These are phyloP conservation scores for Umbelopsis sp. DNA, from an alignment of 192 early-diverging fungal species.

Conservation along the genomic window DNA sequence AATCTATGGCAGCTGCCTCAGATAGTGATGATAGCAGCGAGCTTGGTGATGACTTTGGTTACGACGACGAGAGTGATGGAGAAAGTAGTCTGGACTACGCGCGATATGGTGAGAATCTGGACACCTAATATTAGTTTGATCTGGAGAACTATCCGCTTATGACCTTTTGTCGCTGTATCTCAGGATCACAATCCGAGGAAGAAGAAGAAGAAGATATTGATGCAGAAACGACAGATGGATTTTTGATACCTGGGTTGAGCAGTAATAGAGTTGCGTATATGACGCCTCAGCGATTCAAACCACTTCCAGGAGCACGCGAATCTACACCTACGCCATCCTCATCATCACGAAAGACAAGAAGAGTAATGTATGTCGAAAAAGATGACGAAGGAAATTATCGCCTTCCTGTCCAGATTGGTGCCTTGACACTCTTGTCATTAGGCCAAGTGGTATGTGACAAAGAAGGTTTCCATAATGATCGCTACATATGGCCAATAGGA, in stretches of 20 bases:
- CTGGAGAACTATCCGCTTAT: background rate
- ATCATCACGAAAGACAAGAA: slow-evolving; percentile 15
- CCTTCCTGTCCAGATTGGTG: slow-evolving; percentile 79
- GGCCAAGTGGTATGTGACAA: slow-evolving; percentile 64
- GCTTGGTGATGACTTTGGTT: background rate
- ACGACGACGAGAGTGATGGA: slow-evolving; percentile 6
- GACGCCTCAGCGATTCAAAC: slow-evolving; percentile 5
- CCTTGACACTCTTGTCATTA: slow-evolving; percentile 69
- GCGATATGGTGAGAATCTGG: background rate
- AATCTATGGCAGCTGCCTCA: background rate
- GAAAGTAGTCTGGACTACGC: slow-evolving; percentile 12
- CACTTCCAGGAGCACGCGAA: background rate
- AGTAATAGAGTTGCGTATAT: slow-evolving; percentile 10
- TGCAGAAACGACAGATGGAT: background rate
- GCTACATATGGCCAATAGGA: slow-evolving; percentile 84
- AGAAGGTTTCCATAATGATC: slow-evolving; percentile 69
- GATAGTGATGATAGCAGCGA: slow-evolving; percentile 2
- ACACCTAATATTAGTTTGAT: background rate
- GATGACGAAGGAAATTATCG: slow-evolving; percentile 71
- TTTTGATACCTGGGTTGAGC: slow-evolving; percentile 10
- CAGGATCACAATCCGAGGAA: slow-evolving; percentile 8
- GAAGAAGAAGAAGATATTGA: slow-evolving; percentile 1
- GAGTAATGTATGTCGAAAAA: slow-evolving; percentile 42
- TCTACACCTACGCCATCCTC: background rate
- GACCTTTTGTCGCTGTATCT: background rate